Percentiles rank a stretch among this genome's conserved stretches.
Conservation (phyloP, 2,329 filamentous ascomycete species). For the Colletotrichum sp. region DNA sequence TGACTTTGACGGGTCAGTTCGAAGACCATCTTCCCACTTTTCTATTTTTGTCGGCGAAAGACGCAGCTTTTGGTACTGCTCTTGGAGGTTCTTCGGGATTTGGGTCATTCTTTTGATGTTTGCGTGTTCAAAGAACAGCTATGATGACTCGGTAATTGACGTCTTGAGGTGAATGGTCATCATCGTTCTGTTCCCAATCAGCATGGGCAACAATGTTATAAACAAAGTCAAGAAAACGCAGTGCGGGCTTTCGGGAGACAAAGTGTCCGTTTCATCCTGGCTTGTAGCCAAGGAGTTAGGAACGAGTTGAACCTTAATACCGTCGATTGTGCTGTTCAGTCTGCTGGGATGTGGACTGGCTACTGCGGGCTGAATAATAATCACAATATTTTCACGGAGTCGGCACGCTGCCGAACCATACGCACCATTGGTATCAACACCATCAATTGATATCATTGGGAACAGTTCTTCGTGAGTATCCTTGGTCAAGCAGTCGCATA, state of each 20-base stretch:
- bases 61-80: background rate
- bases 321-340: background rate
- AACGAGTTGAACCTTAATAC: background rate
- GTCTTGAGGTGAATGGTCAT: background rate
- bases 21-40: background rate
- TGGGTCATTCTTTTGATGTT: background rate
- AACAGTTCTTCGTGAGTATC: background rate
- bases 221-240: background rate
- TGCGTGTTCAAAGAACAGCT: background rate
- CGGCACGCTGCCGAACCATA: background rate
- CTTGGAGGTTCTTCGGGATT: accelerated
- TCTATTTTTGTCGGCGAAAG: background rate
- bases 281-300: background rate
- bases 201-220: background rate
- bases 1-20: background rate
- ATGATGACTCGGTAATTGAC: background rate
- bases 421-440: background rate
- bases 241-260: background rate
- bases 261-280: background rate
- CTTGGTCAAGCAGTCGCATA: background rate
- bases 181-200: background rate
- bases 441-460: background rate
- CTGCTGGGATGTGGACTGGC: background rate
- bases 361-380: background rate
- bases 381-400: background rate